These are phyloP conservation scores for Aegilops sharonensis DNA, from an alignment of 176 grass and related monocot genomes.

Conservation along the genomic window DNA sequence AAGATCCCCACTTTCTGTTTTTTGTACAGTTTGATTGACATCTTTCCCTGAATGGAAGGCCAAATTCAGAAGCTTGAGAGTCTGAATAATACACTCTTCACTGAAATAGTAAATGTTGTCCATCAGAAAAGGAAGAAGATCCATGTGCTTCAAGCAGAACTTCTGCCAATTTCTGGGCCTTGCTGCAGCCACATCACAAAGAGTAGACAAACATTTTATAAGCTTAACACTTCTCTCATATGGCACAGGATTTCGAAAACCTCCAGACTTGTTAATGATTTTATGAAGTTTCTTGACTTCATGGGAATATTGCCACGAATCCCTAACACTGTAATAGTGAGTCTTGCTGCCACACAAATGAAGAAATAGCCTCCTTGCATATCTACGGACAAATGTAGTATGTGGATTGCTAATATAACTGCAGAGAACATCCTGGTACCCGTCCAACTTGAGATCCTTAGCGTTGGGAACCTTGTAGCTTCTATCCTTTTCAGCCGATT, in stretches of 20 bases:
- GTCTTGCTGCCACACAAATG: constrained; percentile 97
- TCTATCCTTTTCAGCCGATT: constrained; percentile 82
- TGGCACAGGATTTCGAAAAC: constrained; percentile 84
- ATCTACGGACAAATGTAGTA: constrained; percentile 90
- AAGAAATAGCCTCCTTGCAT: constrained; percentile 96
- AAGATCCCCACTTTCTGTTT: constrained; percentile 48
- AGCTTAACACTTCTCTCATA: constrained; percentile 98
- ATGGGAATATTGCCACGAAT: constrained; percentile 86
- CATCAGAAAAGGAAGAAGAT: constrained; percentile 84
- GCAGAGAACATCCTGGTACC: constrained; percentile 94
- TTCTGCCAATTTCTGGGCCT: constrained; percentile 99
- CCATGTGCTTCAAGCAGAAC: constrained; percentile 86
- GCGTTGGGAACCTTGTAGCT: constrained; percentile 55
- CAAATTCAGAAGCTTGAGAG: constrained; percentile 91
- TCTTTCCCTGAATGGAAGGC: constrained; percentile 96
- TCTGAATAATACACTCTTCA: constrained; percentile 93
- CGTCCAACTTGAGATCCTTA: constrained; percentile 96
- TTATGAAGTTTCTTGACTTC: constrained; percentile 89
- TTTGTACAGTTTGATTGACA: constrained; percentile 49
- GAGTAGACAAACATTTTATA: constrained; percentile 83
- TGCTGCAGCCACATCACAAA: constrained; percentile 81
- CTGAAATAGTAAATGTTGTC: constrained; percentile 86
- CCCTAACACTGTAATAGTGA: constrained; percentile 91
- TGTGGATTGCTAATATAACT: constrained; percentile 97
- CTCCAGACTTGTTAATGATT: constrained; percentile 86